Percentiles rank a stretch among this genome's conserved stretches.
These are phyloP conservation scores for Apiotrichum siamense DNA, from an alignment of 1,284 basidiomycete genomes.

Conservation along the genomic window DNA sequence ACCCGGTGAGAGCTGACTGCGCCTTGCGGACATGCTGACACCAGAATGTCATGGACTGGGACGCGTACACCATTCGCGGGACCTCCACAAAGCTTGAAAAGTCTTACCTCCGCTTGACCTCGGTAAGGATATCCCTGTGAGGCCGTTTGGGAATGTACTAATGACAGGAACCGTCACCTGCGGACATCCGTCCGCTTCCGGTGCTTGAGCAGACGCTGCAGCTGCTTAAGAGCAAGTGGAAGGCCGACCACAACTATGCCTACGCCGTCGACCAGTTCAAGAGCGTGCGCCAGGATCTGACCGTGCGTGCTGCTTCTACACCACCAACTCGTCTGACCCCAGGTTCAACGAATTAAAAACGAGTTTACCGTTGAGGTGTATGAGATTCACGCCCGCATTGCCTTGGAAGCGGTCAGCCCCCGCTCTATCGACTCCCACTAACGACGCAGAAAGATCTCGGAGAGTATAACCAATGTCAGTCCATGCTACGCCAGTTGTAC, in stretches of 20 bases:
- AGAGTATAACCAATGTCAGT: slow-evolving; percentile 98
- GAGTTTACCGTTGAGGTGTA: slow-evolving; percentile 97
- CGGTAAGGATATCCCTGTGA: too few species aligned
- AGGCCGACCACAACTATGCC: slow-evolving; percentile 67
- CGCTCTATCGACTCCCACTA: slow-evolving; percentile 3
- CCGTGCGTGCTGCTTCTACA: slow-evolving; percentile 56
- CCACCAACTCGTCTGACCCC: not conserved
- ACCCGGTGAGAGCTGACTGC: slow-evolving; percentile 44
- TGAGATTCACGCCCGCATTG: slow-evolving; percentile 96
- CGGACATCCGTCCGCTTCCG: slow-evolving; percentile 82
- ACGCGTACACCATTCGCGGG: slow-evolving; percentile 89
- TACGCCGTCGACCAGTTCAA: slow-evolving; percentile 99
- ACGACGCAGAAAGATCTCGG: slow-evolving; percentile 78
- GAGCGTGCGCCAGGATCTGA: slow-evolving; percentile 92
- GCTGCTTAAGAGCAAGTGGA: slow-evolving; percentile 85
- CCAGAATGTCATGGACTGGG: slow-evolving; percentile 96
- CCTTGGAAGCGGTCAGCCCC: slow-evolving; percentile 75
- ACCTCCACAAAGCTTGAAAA: slow-evolving; percentile 86
- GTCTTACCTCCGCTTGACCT: slow-evolving; percentile 89
- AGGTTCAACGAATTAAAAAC: slow-evolving; percentile 99
- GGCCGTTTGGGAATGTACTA: too few species aligned
- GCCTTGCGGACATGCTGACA: not conserved
- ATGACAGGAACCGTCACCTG: slow-evolving; percentile 81
- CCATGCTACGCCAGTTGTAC: slow-evolving; percentile 81
- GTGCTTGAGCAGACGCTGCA: slow-evolving; percentile 78